Evolutionary conservation across 495 filamentous ascomycete species (phyloP), one percentile per base, ranked within the genome.

Genomic region (Trichoderma reesei): DNA sequence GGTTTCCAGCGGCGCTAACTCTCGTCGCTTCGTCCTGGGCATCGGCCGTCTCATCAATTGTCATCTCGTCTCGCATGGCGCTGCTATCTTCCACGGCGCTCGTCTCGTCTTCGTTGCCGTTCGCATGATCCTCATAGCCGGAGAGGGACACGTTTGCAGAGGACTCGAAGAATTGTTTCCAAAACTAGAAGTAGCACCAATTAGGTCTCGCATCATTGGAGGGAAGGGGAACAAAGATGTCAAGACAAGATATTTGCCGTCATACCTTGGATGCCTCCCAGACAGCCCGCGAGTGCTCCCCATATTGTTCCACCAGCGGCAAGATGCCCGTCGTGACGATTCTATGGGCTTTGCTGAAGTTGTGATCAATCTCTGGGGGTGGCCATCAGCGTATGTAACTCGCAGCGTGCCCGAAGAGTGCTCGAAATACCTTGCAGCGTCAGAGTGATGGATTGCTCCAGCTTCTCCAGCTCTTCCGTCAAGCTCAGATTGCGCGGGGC

Each of bases 91-190:
- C 73, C 48, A 26, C 26, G 26, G 65, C 65, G 14, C 13, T 76
- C 82, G 59, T 78, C 3, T 85, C 78, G 11, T 75, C 72, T 34
- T 56, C 20, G 26, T 56, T 56, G 36, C 83, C 84, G 38, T 76
- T 76, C 26, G 84, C 84, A 60, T 82, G 74, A 69, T 96, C 94
- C 74, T 96, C 92, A 73, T 98, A 96, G 60, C 92, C 91, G 11
- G 92, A 95, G n/a, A 98, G 84, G 3, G 91, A 94, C 33, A 98
- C 93, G 69, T 98, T 98, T 72, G 94, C 94, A 54, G 89, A 94
- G 63, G 93, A 90, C 77, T 98, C 94, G 77, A 98, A 98, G 83
- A 98, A 98, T 79, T 96, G 90, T 76, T 97, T 98, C 94, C 94
- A 98, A 76, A 97, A 98, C 90, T 95, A 69, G n/a, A 37, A 20